Evolutionary conservation across 116 monocot species (phyloP), one percentile per base, ranked within the genome.

Genomic region (Dioscorea cayenensis): DNA sequence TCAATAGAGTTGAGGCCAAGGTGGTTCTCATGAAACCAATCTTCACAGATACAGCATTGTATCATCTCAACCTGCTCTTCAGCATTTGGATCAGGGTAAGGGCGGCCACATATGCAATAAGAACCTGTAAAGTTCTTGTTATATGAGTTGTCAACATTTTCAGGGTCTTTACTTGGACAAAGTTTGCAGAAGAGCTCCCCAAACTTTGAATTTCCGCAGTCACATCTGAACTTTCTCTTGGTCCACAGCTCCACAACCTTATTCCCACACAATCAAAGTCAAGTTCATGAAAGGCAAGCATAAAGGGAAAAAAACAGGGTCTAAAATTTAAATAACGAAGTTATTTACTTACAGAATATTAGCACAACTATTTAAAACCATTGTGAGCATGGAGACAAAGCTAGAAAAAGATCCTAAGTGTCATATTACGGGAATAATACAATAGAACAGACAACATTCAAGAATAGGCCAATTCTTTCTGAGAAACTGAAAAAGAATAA

Each of bases 181-280:
- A 99, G 83, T 67, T 87, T 99, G 94, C 99, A 99, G 3, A 67
- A 51, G 27, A 83, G 78, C 29, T 74, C 79, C 43, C 77, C 84
- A 73, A 94, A 99, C 74, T 94, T 99, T 85, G 91, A 88, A 72
- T 99, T 99, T 25, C 99, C 99, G 79, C 99, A 99, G 70, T 99
- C 99, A 76, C 99, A 99, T 74, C 82, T 82, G 72, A 99, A 94
- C 36, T 87, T 94, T 73, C 99, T 87, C 81, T 99, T 99, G 38
- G 99, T 99, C 99, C 99, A 99, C 38, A 99, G 81, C 76, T 99
- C 99, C 55, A 99, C 89, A 69, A 99, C 80, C 99, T 99, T 29
- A 20, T 65, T 25, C 55, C 55, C n/a, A 0, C 17, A 67, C 58
- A 52, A 72, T 2, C 19, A 51, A 73, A 37, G 48, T 65, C 58